Percentiles rank a stretch among this genome's conserved stretches.
These are phyloP conservation scores for Fusarium sp. DNA, from an alignment of 2,329 filamentous ascomycete species.

Conservation along the genomic window DNA sequence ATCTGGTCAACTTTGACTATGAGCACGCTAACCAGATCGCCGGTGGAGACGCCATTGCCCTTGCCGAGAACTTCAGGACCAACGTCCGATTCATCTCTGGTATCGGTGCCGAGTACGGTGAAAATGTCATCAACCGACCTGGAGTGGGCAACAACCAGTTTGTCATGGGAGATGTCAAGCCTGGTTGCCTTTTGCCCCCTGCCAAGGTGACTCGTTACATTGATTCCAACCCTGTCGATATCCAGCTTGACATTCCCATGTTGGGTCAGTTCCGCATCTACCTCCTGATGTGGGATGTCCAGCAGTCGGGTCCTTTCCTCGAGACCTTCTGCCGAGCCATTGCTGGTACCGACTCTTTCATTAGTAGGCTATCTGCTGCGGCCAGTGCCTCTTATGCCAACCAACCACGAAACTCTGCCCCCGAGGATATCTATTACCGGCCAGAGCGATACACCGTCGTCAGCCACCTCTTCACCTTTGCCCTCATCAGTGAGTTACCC, in stretches of 20 bases:
- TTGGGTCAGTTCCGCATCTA: slow-evolving; percentile 83
- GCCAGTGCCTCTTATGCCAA: slow-evolving; percentile 72
- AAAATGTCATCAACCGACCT: slow-evolving; percentile 63
- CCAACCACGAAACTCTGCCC: slow-evolving; percentile 67
- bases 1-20: slow-evolving; percentile 70
- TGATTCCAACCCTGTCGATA: slow-evolving; percentile 81
- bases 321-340: slow-evolving; percentile 68
- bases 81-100: slow-evolving; percentile 82
- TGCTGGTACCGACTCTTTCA: slow-evolving; percentile 62
- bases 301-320: slow-evolving; percentile 68
- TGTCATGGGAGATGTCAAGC: slow-evolving; percentile 62
- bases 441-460: slow-evolving; percentile 76
- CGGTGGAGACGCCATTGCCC: slow-evolving; percentile 70
- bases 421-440: slow-evolving; percentile 74
- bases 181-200: slow-evolving; percentile 70
- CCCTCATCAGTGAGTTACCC: slow-evolving; percentile 69
- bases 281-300: slow-evolving; percentile 74
- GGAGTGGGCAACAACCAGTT: slow-evolving; percentile 51
- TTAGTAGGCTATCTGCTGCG: slow-evolving; percentile 69
- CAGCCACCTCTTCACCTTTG: slow-evolving; percentile 77
- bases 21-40: slow-evolving; percentile 69
- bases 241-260: slow-evolving; percentile 83
- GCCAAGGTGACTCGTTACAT: slow-evolving; percentile 80
- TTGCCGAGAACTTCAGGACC: slow-evolving; percentile 76
- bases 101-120: slow-evolving; percentile 72